phyloP scores from a whole-genome alignment of 192 early-diverging fungal genomes.

The Umbelopsis vinacea region DNA sequence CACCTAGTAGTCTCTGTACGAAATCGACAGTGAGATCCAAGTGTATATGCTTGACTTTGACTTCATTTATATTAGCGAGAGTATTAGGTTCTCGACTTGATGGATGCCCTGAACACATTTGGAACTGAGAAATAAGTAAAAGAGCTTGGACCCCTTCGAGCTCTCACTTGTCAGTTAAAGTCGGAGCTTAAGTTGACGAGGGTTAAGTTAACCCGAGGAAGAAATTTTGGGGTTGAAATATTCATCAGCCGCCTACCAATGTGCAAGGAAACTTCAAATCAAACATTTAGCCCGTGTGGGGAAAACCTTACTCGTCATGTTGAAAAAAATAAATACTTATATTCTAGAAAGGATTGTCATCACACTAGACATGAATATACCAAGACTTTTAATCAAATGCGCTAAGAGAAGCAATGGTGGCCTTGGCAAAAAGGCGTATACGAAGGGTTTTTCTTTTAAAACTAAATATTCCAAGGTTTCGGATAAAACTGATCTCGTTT shows the following conservation, averaged over 20 bases:
- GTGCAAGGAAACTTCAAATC: neutral
- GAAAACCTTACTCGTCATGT: neutral
- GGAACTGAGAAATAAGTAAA: neutral
- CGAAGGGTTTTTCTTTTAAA: no score
- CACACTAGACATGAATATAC: no score
- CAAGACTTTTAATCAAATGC: no score
- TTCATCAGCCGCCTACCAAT: no score
- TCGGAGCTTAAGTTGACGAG: neutral
- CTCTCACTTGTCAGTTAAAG: neutral
- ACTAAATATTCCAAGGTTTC: no score
- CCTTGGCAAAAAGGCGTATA: no score
- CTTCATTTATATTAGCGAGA: slow-evolving; percentile 77
- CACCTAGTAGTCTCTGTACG: slow-evolving; percentile 65
- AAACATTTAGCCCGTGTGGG: neutral
- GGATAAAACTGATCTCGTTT: no score
- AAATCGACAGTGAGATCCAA: slow-evolving; percentile 82
- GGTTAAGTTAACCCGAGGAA: no score
- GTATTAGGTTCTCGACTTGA: slow-evolving; percentile 75
- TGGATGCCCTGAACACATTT: slow-evolving; percentile 22
- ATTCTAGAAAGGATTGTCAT: no score
- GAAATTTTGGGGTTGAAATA: no score
- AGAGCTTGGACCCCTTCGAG: neutral
- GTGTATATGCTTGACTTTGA: slow-evolving; percentile 74
- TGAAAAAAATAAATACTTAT: no score
- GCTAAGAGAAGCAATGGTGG: no score